A percentile compares a stretch with the other conserved stretches of the same genome.
Conservation (phyloP, 139 green algal genomes). For the Chloropicon primus region DNA sequence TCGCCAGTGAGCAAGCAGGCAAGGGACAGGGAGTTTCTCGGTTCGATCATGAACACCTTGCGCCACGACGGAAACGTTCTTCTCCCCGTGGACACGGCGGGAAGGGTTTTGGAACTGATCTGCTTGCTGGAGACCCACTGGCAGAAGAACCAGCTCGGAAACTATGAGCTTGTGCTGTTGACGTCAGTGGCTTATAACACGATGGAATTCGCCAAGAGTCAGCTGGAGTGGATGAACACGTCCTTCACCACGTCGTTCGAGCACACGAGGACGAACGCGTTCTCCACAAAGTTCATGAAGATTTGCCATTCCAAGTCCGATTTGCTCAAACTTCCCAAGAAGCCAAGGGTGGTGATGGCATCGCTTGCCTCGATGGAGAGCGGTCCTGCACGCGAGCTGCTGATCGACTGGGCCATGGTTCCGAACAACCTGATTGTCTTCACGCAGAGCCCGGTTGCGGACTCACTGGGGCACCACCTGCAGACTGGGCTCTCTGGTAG, state of each 20-base stretch:
- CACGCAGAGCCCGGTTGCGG: constrained; percentile 25
- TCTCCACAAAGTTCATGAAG: constrained; percentile 14
- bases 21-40: constrained; percentile 35
- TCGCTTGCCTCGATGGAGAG: constrained; percentile 43
- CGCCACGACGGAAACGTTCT: constrained; percentile 60
- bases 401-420: constrained; percentile 65
- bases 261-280: constrained; percentile 30
- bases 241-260: constrained; percentile 39
- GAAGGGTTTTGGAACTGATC: constrained; percentile 78
- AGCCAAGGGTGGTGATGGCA: constrained; percentile 72
- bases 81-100: constrained; percentile 71
- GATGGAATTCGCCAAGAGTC: constrained; percentile 52
- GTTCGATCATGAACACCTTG: constrained; percentile 28
- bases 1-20: constrained; percentile 3
- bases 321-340: constrained; percentile 15
- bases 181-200: constrained; percentile 40
- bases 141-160: constrained; percentile 28
- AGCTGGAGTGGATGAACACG: constrained; percentile 79
- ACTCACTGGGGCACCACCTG: constrained; percentile 11
- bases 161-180: constrained; percentile 63
- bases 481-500: constrained; percentile 6
- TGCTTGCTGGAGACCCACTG: constrained; percentile 69
- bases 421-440: constrained; percentile 65
- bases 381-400: constrained; percentile 50
- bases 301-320: constrained; percentile 26